Base-by-base conservation (phyloP, 2,329 filamentous ascomycete species). In the Calonectria honghensis region DNA sequence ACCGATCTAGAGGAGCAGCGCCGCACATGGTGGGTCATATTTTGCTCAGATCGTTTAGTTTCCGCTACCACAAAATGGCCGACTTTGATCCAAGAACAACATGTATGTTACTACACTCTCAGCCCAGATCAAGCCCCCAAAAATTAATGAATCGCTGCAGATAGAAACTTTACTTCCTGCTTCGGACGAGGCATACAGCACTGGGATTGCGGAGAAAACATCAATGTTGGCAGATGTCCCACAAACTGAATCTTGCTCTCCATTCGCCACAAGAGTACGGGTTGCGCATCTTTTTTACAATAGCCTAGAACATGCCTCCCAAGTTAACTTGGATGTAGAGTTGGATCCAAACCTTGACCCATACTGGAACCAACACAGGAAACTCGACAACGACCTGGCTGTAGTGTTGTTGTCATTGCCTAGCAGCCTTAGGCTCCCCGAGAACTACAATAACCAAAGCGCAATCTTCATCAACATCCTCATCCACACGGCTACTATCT, bases 1-100 rank as follows among this genome's bases (percentile, higher is more conserved):
- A 92, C 91, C 1, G 96, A 98, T 67, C 72, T 84, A 2, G 87
- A 88, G 69, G 96, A 98, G 83, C 89, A 95, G 71, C 89, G 96
- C 70, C 89, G 96, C 75, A 93, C 94, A 0, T 96, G 97, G 78
- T 98, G 96, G 96, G 90, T 93, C 79, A 89, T 92, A 0, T 98
- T 96, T 79, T 94, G 92, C 78, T 88, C 93, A 45, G 95, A 98
- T 83, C 91, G 94, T 61, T 96, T 96, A 84, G 93, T 94, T 4
- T 95, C 94, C 80, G 94, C 96, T 61, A 95, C 94, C 18, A 97
- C 95, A 4, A 95, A 95, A 1, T 98, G 95, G 96, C 95, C 96
- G 0, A 93, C 94, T 87, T 87, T 92, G 14, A 92, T 97, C 52
- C 93, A 97, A 76, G 90, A 95, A 75, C 87, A 86, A 81, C 94